phyloP scores from a whole-genome alignment of 2,329 filamentous ascomycete genomes.

The Cercospora zeae-maydis region DNA sequence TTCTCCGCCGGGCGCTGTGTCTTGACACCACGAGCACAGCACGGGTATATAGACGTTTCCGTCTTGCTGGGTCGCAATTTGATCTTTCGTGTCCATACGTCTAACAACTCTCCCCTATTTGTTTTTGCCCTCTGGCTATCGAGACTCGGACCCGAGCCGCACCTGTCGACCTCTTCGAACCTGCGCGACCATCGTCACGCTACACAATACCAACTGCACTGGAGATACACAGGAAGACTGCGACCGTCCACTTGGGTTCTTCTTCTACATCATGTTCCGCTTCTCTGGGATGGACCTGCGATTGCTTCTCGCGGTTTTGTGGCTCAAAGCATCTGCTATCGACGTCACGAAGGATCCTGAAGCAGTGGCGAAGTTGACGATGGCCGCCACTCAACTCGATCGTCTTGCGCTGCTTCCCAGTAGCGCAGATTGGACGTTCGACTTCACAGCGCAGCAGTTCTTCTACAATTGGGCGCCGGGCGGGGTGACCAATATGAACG shows the following conservation, averaged over 20 bases:
- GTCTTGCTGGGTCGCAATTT: constrained; percentile 11
- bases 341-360: constrained; percentile 42
- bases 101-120: background rate
- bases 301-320: constrained; percentile 26
- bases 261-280: constrained; percentile 21
- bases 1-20: constrained; percentile 13
- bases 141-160: background rate
- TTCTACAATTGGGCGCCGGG: constrained; percentile 46
- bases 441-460: constrained; percentile 44
- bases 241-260: constrained; percentile 10
- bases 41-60: constrained; percentile 24
- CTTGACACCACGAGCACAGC: constrained; percentile 13
- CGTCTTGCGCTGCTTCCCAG: constrained; percentile 41
- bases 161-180: background rate
- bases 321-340: constrained; percentile 31
- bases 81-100: constrained; percentile 6
- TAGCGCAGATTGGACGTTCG: constrained; percentile 48
- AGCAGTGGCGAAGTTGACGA: constrained; percentile 40
- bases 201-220: constrained; percentile 3
- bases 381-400: constrained; percentile 47
- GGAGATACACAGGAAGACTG: constrained; percentile 11
- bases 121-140: background rate
- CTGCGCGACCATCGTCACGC: constrained; percentile 2
- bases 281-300: constrained; percentile 14
- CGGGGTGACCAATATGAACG: constrained; percentile 51